Evolutionary conservation across 371 early-diverging fungal genomes (phyloP), one percentile per base, ranked within the genome.

Genomic region (Mortierella sp.): DNA sequence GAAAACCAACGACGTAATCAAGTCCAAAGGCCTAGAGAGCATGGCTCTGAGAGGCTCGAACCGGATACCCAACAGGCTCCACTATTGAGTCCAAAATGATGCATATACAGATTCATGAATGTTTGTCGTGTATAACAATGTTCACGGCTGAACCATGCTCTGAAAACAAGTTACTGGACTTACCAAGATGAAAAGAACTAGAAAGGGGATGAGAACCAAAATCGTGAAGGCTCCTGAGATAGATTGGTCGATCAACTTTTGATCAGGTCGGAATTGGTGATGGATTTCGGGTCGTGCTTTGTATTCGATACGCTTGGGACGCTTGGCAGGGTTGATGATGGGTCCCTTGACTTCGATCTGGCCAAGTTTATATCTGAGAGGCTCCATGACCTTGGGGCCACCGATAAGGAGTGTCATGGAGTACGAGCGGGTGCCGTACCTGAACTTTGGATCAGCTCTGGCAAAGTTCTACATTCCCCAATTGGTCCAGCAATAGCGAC

Each of bases 151-250:
- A 28, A 27, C 31, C 12, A 6, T 30, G 39, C 46, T n/a, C 19
- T 9, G 46, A 5, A 45, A 18, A 45, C 19, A 5, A n/a, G 19
- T n/a, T 18, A 27, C 13, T 16, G 39, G 38, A 76, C 87, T 78
- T 84, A 91, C 93, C 57, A 84, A 78, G 53, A 72, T 52, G 48
- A 86, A 23, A 47, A 93, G 82, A 34, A 87, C 66, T 19, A 82
- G 65, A 88, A 92, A 91, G 27, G 93, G 93, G 4, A 85, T 76
- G 30, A 91, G 83, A 30, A 86, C 83, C 34, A 87, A 53, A 42
- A 84, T 45, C 1, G 86, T 80, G 54, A 91, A 91, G 6, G 83
- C 52, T 27, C 82, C 66, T 5, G 90, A 89, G 54, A 93, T 78
- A 57, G 82, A 74, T 26, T 58, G 62, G 57, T 84, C 72, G 54